Conservation (phyloP, 2,329 filamentous ascomycete genomes). For the Aspergillus arachidicola region DNA sequence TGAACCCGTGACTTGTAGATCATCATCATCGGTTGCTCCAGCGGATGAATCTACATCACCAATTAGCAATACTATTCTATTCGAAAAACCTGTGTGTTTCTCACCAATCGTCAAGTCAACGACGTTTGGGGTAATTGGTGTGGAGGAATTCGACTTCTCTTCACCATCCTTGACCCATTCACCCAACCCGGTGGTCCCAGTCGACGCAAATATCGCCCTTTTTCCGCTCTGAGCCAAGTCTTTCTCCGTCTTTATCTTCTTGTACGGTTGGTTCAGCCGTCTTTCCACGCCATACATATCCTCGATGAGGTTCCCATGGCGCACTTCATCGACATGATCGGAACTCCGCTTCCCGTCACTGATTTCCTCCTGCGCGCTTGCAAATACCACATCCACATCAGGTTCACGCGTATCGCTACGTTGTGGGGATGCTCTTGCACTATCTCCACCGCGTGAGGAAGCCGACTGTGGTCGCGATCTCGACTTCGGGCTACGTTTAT, state of each 20-base stretch:
- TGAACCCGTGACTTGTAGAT: slow-evolving; percentile 50
- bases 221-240: slow-evolving; percentile 47
- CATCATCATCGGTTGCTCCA: slow-evolving; percentile 36
- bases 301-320: slow-evolving; percentile 62
- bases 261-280: slow-evolving; percentile 63
- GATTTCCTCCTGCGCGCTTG: slow-evolving; percentile 28
- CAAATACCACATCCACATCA: slow-evolving; percentile 33
- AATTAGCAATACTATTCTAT: slow-evolving; percentile 22
- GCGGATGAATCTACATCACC: slow-evolving; percentile 20
- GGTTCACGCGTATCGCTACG: slow-evolving; percentile 13
- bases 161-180: slow-evolving; percentile 68
- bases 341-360: slow-evolving; percentile 34
- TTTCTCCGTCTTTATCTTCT: slow-evolving; percentile 63
- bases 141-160: slow-evolving; percentile 35
- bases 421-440: slow-evolving; percentile 15
- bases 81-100: background rate
- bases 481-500: slow-evolving; percentile 13
- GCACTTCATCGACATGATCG: slow-evolving; percentile 31
- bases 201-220: slow-evolving; percentile 48
- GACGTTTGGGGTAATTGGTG: slow-evolving; percentile 54
- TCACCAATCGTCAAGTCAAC: slow-evolving; percentile 50
- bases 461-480: slow-evolving; percentile 19
- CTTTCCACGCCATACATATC: slow-evolving; percentile 74
- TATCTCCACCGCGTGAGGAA: slow-evolving; percentile 16
- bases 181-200: slow-evolving; percentile 61